Conservation (phyloP, 83 land plant genomes). For the Thuja plicata region DNA sequence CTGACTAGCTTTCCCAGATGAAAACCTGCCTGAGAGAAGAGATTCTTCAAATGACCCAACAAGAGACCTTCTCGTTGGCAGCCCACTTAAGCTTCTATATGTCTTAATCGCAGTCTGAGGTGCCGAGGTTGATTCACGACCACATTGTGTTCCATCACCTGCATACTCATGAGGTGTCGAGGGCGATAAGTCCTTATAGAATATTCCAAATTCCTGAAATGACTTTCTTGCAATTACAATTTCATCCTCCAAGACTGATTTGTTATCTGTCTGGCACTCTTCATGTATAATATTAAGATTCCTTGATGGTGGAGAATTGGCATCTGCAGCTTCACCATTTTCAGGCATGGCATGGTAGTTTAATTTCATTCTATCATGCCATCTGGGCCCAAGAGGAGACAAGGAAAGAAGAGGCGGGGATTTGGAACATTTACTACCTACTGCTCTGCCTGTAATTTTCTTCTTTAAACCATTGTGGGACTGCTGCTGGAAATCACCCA, state of each 20-base stretch:
- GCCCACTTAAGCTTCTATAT: constrained; percentile 36
- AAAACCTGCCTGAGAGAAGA: constrained; percentile 84
- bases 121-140: constrained; percentile 27
- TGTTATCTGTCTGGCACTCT: constrained; percentile 11
- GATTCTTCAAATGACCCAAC: constrained; percentile 99
- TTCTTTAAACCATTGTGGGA: not conserved
- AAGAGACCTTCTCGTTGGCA: constrained; percentile 75
- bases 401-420: constrained; percentile 30
- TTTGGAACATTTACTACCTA: constrained; percentile 8
- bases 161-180: constrained; percentile 29
- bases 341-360: constrained; percentile 5
- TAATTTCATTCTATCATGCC: constrained; percentile 40
- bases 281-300: constrained; percentile 23
- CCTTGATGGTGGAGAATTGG: constrained; percentile 17
- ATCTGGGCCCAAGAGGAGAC: constrained; percentile 89
- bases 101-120: constrained; percentile 33
- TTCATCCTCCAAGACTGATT: constrained; percentile 30
- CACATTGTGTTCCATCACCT: constrained; percentile 18
- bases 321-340: constrained; percentile 11
- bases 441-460: constrained; percentile 6
- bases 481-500: not conserved
- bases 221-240: constrained; percentile 9
- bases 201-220: constrained; percentile 29
- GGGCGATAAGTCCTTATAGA: constrained; percentile 18
- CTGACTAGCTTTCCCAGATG: constrained; percentile 78